Evolutionary conservation across 306 rosid genomes (phyloP).

Genomic region (Sicyos baderoa): DNA sequence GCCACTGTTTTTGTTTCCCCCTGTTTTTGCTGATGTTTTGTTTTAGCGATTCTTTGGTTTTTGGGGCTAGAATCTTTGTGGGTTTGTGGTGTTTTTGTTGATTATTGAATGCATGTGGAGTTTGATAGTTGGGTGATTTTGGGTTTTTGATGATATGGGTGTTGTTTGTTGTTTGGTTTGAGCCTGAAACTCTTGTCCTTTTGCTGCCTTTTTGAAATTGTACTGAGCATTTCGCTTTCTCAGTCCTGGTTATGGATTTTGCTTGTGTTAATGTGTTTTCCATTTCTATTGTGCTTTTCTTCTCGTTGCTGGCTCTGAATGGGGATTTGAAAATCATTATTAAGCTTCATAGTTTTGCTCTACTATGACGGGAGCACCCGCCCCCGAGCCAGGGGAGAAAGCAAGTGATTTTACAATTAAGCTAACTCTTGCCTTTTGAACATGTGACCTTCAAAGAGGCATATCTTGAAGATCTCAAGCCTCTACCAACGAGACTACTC

Average conservation of each 20-base stretch:
- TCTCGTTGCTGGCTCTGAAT: neutral
- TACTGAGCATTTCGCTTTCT: conserved; percentile 25
- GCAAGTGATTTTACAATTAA: too few relatives aligned
- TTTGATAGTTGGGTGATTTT: conserved; percentile 38
- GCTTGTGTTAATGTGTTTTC: neutral
- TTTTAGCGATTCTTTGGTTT: conserved; percentile 12
- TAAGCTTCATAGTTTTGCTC: neutral
- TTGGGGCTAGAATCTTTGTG: conserved; percentile 31
- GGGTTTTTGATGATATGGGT: conserved; percentile 21
- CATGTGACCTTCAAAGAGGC: too few relatives aligned
- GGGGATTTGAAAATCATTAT: neutral
- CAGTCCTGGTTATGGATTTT: conserved; percentile 3
- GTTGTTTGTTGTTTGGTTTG: conserved; percentile 17
- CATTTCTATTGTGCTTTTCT: neutral
- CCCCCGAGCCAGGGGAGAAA: too few relatives aligned
- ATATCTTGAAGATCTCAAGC: too few relatives aligned
- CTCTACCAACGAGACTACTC: too few relatives aligned
- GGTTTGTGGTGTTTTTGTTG: conserved; percentile 23
- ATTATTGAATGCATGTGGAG: conserved; percentile 38
- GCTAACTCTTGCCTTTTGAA: too few relatives aligned
- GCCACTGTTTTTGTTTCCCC: neutral
- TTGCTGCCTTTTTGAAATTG: conserved; percentile 2
- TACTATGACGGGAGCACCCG: too few relatives aligned
- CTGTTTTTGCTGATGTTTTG: neutral
- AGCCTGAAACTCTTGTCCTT: conserved; percentile 1